Percentiles rank a stretch among this genome's conserved stretches.
Conservation (phyloP, 495 filamentous ascomycete species). For the Haplographium delicatum region DNA sequence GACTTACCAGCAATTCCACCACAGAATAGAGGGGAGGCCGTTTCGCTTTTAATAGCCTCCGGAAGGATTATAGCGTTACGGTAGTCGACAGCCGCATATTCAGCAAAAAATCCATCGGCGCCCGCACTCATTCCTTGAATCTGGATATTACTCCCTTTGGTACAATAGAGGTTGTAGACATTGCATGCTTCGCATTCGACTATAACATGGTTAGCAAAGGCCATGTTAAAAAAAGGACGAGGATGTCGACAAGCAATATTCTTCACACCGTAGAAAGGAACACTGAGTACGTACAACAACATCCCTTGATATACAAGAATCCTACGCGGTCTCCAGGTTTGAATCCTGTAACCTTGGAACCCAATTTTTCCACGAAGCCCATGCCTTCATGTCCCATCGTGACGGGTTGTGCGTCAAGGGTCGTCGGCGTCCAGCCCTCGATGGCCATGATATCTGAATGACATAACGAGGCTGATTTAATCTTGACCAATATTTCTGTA, state of each 20-base stretch:
- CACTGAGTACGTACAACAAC: no score
- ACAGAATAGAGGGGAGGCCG: conserved; percentile 32
- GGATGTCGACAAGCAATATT: no score
- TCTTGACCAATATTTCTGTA: conserved; percentile 34
- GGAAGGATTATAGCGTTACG: conserved; percentile 33
- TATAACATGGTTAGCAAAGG: no score
- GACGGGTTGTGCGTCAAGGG: conserved; percentile 15
- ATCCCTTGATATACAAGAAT: conserved; percentile 33
- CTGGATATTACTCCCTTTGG: conserved; percentile 28
- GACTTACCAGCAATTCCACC: conserved; percentile 33
- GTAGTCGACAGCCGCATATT: conserved; percentile 34
- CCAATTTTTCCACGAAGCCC: conserved; percentile 31
- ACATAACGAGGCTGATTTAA: conserved; percentile 33
- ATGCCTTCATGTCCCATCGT: conserved; percentile 38
- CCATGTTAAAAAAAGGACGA: no score
- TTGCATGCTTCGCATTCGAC: conserved; percentile 35
- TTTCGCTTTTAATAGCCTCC: conserved; percentile 27
- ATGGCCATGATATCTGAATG: conserved; percentile 32
- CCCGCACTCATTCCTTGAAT: conserved; percentile 35
- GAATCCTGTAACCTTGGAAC: conserved; percentile 33
- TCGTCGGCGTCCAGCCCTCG: no score
- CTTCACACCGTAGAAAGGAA: no score
- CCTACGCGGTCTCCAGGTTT: conserved; percentile 32
- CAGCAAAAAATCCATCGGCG: conserved; percentile 36
- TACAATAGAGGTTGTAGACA: conserved; percentile 33